Conservation (phyloP, 2,329 filamentous ascomycete genomes). For the Rutstroemia sp. region DNA sequence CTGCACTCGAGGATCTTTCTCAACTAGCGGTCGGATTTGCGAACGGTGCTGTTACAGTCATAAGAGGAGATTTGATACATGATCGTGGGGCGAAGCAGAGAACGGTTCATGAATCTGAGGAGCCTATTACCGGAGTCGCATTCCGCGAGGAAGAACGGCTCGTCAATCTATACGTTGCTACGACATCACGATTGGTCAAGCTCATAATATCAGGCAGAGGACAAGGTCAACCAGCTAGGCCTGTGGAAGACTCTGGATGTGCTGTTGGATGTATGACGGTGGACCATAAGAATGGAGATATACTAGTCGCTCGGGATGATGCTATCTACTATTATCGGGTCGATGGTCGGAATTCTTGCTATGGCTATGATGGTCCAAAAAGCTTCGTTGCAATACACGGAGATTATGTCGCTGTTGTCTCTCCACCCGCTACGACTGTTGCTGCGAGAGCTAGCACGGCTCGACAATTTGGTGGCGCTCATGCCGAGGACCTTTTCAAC, state of each 20-base stretch:
- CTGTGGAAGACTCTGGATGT: slow-evolving; percentile 83
- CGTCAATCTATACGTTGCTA: slow-evolving; percentile 86
- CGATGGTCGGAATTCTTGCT: slow-evolving; percentile 78
- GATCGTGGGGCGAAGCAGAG: slow-evolving; percentile 91
- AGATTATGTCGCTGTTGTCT: slow-evolving; percentile 82
- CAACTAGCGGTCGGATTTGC: slow-evolving; percentile 94
- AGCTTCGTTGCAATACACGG: slow-evolving; percentile 70
- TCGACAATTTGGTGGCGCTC: slow-evolving; percentile 63
- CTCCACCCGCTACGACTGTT: slow-evolving; percentile 52
- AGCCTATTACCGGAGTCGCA: slow-evolving; percentile 88
- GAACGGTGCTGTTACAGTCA: slow-evolving; percentile 88
- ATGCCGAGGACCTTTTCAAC: slow-evolving; percentile 73
- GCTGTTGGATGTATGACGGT: slow-evolving; percentile 92
- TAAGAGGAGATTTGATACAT: slow-evolving; percentile 89
- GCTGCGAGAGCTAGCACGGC: slow-evolving; percentile 47
- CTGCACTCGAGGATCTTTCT: slow-evolving; percentile 77
- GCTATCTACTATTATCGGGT: slow-evolving; percentile 89
- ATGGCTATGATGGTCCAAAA: slow-evolving; percentile 88
- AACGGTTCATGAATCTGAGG: slow-evolving; percentile 92
- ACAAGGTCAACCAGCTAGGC: slow-evolving; percentile 80
- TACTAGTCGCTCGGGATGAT: slow-evolving; percentile 90
- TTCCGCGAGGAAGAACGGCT: slow-evolving; percentile 52
- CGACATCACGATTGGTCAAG: slow-evolving; percentile 79
- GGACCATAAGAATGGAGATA: slow-evolving; percentile 70
- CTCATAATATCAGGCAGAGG: slow-evolving; percentile 81